These are phyloP conservation scores for Lachancea fermentati DNA, from an alignment of 805 yeast species.

Conservation along the genomic window DNA sequence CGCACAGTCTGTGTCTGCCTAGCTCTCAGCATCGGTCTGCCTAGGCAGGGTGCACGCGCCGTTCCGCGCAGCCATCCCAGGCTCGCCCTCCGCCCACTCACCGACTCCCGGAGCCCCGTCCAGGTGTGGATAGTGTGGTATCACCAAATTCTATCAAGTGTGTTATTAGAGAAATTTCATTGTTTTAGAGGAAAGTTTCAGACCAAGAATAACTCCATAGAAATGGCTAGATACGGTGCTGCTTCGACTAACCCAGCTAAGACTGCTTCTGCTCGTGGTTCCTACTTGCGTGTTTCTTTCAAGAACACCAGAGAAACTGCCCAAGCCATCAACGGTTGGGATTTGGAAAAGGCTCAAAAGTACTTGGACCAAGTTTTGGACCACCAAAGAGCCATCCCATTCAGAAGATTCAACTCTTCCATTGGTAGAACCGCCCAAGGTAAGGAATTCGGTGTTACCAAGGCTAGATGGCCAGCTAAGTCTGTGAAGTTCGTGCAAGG, in stretches of 20 bases:
- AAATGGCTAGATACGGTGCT: constrained; percentile 99
- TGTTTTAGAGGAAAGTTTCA: constrained; percentile 5
- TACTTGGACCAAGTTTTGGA: constrained; percentile 95
- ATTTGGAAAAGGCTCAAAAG: constrained; percentile 88
- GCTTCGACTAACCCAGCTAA: constrained; percentile 98
- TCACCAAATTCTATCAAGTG: background rate
- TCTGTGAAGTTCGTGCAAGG: constrained; percentile 93
- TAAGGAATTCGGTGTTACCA: constrained; percentile 99
- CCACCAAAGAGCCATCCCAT: constrained; percentile 99
- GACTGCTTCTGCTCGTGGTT: constrained; percentile 99
- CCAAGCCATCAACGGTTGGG: constrained; percentile 98
- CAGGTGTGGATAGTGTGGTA: background rate
- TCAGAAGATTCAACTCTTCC: constrained; percentile 95
- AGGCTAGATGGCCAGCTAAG: constrained; percentile 99
- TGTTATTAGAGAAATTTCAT: background rate
- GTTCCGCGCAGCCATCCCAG: background rate
- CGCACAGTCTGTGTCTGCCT: no score
- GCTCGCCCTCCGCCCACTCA: background rate
- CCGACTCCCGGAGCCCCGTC: background rate
- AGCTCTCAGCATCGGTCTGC: no score
- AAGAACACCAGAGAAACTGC: constrained; percentile 99
- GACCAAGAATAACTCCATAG: constrained; percentile 15
- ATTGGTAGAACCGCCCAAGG: constrained; percentile 99
- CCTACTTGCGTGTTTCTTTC: constrained; percentile 98
- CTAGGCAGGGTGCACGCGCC: no score